Evolutionary conservation across 129 eudicot genomes (phyloP), one percentile per base, ranked within the genome.

Genomic region (Gnaphalium uliginosum): DNA sequence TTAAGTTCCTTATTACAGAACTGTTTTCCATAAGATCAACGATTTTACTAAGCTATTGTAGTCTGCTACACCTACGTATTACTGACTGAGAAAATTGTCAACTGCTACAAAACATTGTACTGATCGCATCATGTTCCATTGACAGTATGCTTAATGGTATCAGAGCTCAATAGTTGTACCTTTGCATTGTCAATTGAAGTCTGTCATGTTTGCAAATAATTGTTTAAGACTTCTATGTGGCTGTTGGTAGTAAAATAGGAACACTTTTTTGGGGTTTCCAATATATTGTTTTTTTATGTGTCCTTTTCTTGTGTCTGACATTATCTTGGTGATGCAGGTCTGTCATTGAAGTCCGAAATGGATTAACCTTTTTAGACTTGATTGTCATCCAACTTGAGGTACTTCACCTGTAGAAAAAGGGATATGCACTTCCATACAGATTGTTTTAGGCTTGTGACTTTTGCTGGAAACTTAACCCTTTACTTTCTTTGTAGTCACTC

Each of bases 361-460:
- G 97, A 48, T 79, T 87, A 75, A 95, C 99, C 66, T 95, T 95
- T 77, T 68, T 95, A 39, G 99, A 95, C 89, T 84, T 95, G 70
- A 95, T 95, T 78, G 99, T 95, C 80, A 65, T 77, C 76, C 99
- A 95, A 78, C 84, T 95, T 87, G 99, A 95, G 99, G 99, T 95
- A 86, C 48, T 65, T 66, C 53, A 35, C 35, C 35, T 71, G 30
- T 71, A 66, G 43, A 66, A 39, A 57, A 51, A 54, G 9, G 22
- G 27, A 77, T 51, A 33, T 22, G 5, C 50, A 56, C 21, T 39
- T 58, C 33, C 51, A 75, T 65, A 32, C 60, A 54, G 6, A 27
- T 64, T 56, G 21, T 39, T 53, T 24, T 30, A 54, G 64, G 27
- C 57, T 63, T 72, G 63, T 23, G 39, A 29, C 67, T 48, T 76